Conservation (phyloP, 257 asterid species). For the Mitragyna speciosa region DNA sequence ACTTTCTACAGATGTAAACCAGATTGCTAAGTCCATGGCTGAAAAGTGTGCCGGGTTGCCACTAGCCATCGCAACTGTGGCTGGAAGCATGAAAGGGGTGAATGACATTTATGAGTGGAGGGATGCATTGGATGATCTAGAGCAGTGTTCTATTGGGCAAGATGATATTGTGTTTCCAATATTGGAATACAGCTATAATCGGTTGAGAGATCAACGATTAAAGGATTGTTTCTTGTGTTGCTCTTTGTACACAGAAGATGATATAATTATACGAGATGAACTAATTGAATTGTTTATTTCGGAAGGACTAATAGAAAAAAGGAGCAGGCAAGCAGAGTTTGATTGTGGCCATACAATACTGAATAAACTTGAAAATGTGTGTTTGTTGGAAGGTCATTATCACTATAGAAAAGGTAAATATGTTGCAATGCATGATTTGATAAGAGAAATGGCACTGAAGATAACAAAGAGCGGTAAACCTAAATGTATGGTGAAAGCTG, state of each 20-base stretch:
- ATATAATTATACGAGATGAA: conserved; percentile 20
- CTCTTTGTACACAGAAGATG: conserved; percentile 35
- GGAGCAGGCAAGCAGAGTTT: conserved; percentile 23
- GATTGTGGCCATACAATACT: conserved; percentile 34
- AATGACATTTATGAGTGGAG: too few relatives aligned
- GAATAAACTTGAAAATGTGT: conserved; percentile 32
- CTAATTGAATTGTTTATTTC: conserved; percentile 26
- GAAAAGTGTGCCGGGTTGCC: background rate
- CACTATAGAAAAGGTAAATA: background rate
- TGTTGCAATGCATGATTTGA: conserved; percentile 37
- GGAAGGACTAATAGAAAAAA: conserved; percentile 31
- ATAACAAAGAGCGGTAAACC: conserved; percentile 11
- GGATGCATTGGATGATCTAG: too few relatives aligned
- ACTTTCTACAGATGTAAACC: background rate
- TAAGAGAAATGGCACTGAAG: conserved; percentile 32
- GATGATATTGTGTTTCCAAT: too few relatives aligned
- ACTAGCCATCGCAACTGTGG: too few relatives aligned
- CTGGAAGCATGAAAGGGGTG: too few relatives aligned
- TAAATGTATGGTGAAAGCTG: conserved; percentile 38
- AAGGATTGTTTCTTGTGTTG: conserved; percentile 31
- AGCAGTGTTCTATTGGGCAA: too few relatives aligned
- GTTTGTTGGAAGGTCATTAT: conserved; percentile 17
- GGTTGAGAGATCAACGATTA: background rate
- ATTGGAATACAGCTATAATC: too few relatives aligned
- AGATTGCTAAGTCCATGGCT: background rate